Evolutionary conservation across 2,329 filamentous ascomycete genomes (phyloP).

Genomic region (Fusarium sp.): DNA sequence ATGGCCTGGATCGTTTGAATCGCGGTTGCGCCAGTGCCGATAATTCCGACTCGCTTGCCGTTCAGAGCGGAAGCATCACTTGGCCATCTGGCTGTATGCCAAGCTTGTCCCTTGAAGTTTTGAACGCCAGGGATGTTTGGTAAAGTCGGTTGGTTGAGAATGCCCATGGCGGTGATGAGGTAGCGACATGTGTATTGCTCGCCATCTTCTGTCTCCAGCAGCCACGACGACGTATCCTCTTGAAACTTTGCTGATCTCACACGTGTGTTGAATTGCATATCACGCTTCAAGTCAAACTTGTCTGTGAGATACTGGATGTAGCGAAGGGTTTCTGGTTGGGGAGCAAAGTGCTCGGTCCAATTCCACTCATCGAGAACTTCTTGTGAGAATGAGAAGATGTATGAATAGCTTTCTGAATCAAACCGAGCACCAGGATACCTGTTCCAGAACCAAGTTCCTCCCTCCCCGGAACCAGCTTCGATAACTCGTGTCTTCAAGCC

Average conservation of each 20-base stretch:
- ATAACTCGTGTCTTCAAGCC: constrained; percentile 49
- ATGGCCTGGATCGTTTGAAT: constrained; percentile 35
- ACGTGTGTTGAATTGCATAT: constrained; percentile 52
- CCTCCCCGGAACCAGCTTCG: constrained; percentile 52
- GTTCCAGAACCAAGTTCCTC: constrained; percentile 59
- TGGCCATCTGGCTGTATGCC: constrained; percentile 31
- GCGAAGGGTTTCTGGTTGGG: constrained; percentile 49
- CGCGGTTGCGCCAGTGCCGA: constrained; percentile 28
- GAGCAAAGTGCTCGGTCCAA: constrained; percentile 48
- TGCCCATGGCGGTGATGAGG: constrained; percentile 30
- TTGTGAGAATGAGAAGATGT: constrained; percentile 39
- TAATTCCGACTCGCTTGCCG: constrained; percentile 26
- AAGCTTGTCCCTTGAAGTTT: constrained; percentile 21
- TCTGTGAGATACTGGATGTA: constrained; percentile 57
- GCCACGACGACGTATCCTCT: constrained; percentile 20
- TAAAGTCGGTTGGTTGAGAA: constrained; percentile 19
- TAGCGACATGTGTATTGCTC: constrained; percentile 5
- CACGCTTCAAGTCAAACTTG: constrained; percentile 52
- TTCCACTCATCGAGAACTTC: constrained; percentile 52
- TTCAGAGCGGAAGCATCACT: not conserved
- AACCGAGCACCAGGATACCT: constrained; percentile 53
- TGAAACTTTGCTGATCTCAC: constrained; percentile 53
- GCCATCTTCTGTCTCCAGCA: constrained; percentile 9
- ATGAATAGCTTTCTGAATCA: constrained; percentile 40
- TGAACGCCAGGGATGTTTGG: constrained; percentile 15